Evolutionary conservation across 2,329 filamentous ascomycete genomes (phyloP), one percentile per base, ranked within the genome.

Genomic region (Incumbomyces delicatus): DNA sequence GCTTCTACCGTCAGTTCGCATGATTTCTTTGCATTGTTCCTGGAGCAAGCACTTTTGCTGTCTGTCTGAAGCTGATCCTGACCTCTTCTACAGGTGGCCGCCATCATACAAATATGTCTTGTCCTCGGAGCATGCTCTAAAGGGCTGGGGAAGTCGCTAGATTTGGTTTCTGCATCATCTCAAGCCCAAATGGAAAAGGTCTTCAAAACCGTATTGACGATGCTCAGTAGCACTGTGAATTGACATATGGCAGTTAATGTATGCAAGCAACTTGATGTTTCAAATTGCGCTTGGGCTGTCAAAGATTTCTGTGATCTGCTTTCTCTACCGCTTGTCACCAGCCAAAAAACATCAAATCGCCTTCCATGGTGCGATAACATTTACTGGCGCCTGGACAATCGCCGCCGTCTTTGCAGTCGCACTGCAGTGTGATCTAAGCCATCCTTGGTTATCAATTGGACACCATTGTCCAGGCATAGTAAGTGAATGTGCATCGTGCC

Each of bases 131-230:
- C 57, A 1, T 59, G 55, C 10, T 59, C 60, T 3, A 55, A 55
- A 30, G 63, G 63, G 7, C 59, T 65, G 18, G 63, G 63, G 4
- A 65, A 58, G 16, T 59, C 61, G n/a, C 59, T 61, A 7, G 46
- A 55, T 20, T 48, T 66, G 7, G 29, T 58, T 6, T 41, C 34
- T 27, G 20, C 18, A 3, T 18, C 46, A 32, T 41, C 37, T 31
- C 39, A 56, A 20, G 34, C 34, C 20, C 14, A 47, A 4, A 47
- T 54, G 29, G 48, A 58, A n/a, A n/a, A n/a, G n/a, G n/a, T n/a
- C n/a, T n/a, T n/a, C n/a, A n/a, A n/a, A n/a, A n/a, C n/a, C n/a
- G n/a, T n/a, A n/a, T n/a, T n/a, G n/a, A n/a, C n/a, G n/a, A n/a
- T n/a, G n/a, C n/a, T n/a, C n/a, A n/a, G n/a, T n/a, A n/a, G n/a